Conservation (phyloP, 225 moss, liverwort and hornwort genomes). For the Marchantia paleacea region DNA sequence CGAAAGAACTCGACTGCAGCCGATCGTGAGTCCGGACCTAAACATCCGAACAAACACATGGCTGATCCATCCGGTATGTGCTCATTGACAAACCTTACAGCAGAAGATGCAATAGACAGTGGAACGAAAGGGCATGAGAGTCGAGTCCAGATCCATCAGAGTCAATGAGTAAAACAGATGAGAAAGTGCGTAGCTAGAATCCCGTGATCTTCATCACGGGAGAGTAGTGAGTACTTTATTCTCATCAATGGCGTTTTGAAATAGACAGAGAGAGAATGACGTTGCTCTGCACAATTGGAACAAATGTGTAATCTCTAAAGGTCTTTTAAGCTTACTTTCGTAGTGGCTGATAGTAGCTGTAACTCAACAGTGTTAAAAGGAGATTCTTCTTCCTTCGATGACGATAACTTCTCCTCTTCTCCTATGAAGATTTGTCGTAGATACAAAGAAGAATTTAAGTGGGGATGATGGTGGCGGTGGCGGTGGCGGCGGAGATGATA, state of each 20-base stretch:
- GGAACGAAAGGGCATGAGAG: too few relatives aligned
- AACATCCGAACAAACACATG: too few relatives aligned
- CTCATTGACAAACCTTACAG: too few relatives aligned
- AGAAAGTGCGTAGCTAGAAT: too few relatives aligned
- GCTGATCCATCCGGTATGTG: too few relatives aligned
- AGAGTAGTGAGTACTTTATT: not conserved
- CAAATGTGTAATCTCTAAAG: not conserved
- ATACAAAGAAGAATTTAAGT: not conserved
- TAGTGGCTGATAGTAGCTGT: not conserved
- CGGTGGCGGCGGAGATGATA: not conserved
- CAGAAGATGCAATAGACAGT: too few relatives aligned
- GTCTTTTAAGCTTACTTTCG: not conserved
- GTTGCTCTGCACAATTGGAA: slow-evolving; percentile 7
- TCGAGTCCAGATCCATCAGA: too few relatives aligned
- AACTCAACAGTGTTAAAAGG: not conserved
- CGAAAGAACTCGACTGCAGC: too few relatives aligned
- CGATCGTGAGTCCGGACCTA: too few relatives aligned
- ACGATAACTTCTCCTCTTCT: not conserved
- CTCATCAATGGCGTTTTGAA: slow-evolving; percentile 3
- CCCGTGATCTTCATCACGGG: not conserved
- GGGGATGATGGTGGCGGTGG: not conserved
- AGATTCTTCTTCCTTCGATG: not conserved
- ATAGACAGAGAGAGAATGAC: not conserved
- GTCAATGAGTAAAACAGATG: too few relatives aligned
- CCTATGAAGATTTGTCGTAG: not conserved